These are phyloP conservation scores for Populus deltoides DNA, from an alignment of 345 rosid species.

Conservation along the genomic window DNA sequence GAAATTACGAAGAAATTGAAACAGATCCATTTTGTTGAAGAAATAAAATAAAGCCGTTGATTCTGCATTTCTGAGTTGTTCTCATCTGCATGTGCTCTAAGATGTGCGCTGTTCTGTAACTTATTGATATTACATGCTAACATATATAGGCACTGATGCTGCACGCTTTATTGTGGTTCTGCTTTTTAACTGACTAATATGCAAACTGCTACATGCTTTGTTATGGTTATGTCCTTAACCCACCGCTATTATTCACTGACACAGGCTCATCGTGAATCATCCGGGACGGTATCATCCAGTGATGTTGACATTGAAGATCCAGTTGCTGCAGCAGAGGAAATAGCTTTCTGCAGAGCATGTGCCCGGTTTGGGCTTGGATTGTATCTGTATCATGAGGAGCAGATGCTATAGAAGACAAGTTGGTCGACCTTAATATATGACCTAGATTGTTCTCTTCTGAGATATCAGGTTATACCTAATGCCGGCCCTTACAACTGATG, in stretches of 20 bases:
- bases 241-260: background rate
- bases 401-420: constrained; percentile 22
- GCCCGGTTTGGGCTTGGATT: constrained; percentile 96
- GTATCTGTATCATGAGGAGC: constrained; percentile 79
- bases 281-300: constrained; percentile 63
- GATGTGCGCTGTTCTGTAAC: background rate
- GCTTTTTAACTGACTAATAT: background rate
- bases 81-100: background rate
- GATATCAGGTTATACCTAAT: constrained; percentile 8
- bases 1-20: background rate
- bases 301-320: constrained; percentile 52
- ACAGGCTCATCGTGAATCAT: constrained; percentile 92
- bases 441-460: background rate
- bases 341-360: constrained; percentile 92
- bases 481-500: constrained; percentile 6
- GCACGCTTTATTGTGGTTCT: too few relatives aligned
- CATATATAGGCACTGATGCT: background rate
- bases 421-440: background rate
- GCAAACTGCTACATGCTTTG: background rate
- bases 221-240: background rate
- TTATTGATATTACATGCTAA: background rate
- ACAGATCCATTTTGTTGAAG: background rate
- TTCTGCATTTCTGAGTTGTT: background rate
- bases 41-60: too few relatives aligned
- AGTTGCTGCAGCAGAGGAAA: constrained; percentile 91